Percentiles rank a stretch among this genome's conserved stretches.
phyloP scores from a whole-genome alignment of 2,329 filamentous ascomycete genomes.

The Pestalotiopsis sp. region DNA sequence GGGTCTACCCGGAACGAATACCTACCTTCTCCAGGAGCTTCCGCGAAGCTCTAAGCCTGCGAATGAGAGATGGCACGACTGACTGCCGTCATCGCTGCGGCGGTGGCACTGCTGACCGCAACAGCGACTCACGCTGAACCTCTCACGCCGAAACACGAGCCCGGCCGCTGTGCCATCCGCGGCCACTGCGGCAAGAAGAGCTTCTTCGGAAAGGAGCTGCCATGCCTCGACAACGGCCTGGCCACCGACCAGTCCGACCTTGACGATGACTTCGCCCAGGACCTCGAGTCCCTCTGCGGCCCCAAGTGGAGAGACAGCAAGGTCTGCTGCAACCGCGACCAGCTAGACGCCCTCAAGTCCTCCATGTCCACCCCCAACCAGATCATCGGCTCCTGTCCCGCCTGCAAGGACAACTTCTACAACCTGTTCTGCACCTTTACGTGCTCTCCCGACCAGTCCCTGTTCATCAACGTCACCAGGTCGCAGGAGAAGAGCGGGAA shows the following conservation, averaged over 20 bases:
- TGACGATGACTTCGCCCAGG: slow-evolving; percentile 69
- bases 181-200: slow-evolving; percentile 90
- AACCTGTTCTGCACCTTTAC: slow-evolving; percentile 98
- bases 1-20: neutral
- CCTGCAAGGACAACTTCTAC: slow-evolving; percentile 98
- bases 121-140: slow-evolving; percentile 29
- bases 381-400: slow-evolving; percentile 91
- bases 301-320: slow-evolving; percentile 81
- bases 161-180: slow-evolving; percentile 86
- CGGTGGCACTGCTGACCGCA: slow-evolving; percentile 37
- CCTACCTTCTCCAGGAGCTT: neutral
- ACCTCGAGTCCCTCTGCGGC: slow-evolving; percentile 85
- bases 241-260: slow-evolving; percentile 65
- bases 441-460: slow-evolving; percentile 93
- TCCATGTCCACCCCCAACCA: slow-evolving; percentile 86
- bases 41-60: neutral
- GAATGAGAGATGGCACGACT: slow-evolving; percentile 41
- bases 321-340: slow-evolving; percentile 82
- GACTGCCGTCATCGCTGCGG: slow-evolving; percentile 33
- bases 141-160: slow-evolving; percentile 71
- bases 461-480: slow-evolving; percentile 90
- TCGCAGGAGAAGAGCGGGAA: slow-evolving; percentile 64
- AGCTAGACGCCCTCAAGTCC: slow-evolving; percentile 79
- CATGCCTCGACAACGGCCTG: slow-evolving; percentile 87
- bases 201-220: slow-evolving; percentile 86